Base-by-base conservation (phyloP, 352 stramenopile genomes). In the Blastocystis sp. region DNA sequence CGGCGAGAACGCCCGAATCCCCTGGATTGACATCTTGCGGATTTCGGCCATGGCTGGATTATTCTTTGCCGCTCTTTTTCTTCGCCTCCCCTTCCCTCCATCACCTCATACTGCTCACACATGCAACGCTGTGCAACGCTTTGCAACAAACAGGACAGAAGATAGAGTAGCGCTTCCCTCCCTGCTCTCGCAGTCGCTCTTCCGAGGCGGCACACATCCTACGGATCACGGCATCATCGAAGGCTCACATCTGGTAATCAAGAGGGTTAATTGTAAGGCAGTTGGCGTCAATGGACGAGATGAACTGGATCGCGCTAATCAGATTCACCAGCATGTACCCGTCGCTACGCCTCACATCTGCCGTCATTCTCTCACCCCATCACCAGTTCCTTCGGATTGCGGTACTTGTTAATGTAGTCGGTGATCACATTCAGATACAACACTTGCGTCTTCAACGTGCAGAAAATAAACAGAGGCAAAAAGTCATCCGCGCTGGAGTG, bases 1-100 rank as follows among this genome's bases (percentile, higher is more conserved):
- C 34, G 96, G 96, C 79, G 93, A 97, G 91, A 99, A 99, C 90
- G 95, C 97, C 76, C 97, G 93, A 78, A 99, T 97, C 76, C 97
- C 97, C 70, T 97, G 93, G 91, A 99, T 98, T 70, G 95, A 98
- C 38, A 99, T 92, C 94, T 98, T 99, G 89, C 97, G 93, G 89
- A 99, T 98, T 59, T 93, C 97, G 57, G 96, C 95, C 97, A 99
- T 98, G 40, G 34, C 9, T 42, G 64, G 19, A 45, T 54, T n/a
- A 4, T n/a, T 48, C 64, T 19, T 74, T 28, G 7, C 43, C 64
- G 4, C 14, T n/a, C 42, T 14, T 74, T 4, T 48, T 7, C 19
- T 7, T n/a, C 9, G 6, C 24, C 19, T 17, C 40, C 14, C 14
- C 6, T 74, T 42, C 42, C 34, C 34, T 57, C 14, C 17, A 74